These are phyloP conservation scores for Garcia nutans DNA, from an alignment of 345 rosid species.

Conservation along the genomic window DNA sequence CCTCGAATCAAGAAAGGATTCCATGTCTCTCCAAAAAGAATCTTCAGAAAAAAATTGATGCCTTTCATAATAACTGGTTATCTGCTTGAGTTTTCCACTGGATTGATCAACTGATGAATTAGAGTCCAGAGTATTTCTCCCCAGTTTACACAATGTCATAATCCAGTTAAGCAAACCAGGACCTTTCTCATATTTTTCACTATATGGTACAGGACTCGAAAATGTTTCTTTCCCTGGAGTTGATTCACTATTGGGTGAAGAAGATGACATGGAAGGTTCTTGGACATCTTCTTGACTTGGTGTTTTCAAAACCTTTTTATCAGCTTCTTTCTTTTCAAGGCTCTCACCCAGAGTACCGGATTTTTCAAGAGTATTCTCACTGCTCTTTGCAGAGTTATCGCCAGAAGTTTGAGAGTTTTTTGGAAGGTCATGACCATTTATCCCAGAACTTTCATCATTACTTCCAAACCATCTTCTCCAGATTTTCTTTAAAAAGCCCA, in stretches of 20 bases:
- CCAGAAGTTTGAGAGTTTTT: constrained; percentile 18
- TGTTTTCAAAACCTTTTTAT: constrained; percentile 26
- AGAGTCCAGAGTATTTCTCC: constrained; percentile 30
- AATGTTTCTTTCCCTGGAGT: constrained; percentile 24
- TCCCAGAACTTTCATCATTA: constrained; percentile 19
- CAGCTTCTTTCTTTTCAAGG: constrained; percentile 20
- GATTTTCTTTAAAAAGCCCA: constrained; percentile 39
- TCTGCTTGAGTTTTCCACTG: constrained; percentile 23
- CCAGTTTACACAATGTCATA: constrained; percentile 35
- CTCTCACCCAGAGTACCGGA: constrained; percentile 16
- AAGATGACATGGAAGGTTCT: constrained; percentile 11
- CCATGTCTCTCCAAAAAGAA: constrained; percentile 58
- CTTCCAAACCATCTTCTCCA: constrained; percentile 52
- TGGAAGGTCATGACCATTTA: constrained; percentile 21
- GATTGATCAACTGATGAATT: constrained; percentile 30
- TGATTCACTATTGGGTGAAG: constrained; percentile 26
- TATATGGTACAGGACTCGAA: constrained; percentile 18
- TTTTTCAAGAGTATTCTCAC: constrained; percentile 18
- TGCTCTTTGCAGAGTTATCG: constrained; percentile 23
- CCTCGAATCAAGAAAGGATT: constrained; percentile 52
- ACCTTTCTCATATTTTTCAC: constrained; percentile 20
- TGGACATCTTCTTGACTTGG: constrained; percentile 14
- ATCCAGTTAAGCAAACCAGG: constrained; percentile 38
- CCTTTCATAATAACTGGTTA: constrained; percentile 21
- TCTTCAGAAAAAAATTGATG: constrained; percentile 41